Evolutionary conservation across 179 eudicot genomes (phyloP), one percentile per base, ranked within the genome.

Genomic region (Heliamphora pulchella): DNA sequence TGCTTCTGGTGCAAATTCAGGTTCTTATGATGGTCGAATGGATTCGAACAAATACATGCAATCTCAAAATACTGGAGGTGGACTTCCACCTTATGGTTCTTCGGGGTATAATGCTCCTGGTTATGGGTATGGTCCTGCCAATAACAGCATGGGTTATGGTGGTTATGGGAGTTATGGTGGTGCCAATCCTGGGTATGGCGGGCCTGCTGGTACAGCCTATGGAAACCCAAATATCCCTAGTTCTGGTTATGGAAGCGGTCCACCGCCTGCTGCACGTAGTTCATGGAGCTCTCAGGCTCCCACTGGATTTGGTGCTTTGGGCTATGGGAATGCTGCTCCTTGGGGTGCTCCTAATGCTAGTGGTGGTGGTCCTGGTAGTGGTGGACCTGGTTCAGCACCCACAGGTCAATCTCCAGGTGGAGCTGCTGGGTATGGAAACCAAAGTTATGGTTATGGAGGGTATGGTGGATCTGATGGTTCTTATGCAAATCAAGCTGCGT

Each of bases 361-460:
- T n/a, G n/a, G n/a, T n/a, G n/a, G n/a, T n/a, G n/a, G n/a, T n/a
- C n/a, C 88, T 84, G 85, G 81, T 65, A 73, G 79, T 62, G 86
- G 82, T 64, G 85, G 85, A 39, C 74, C 86, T 20, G 74, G 15
- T 75, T 75, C 82, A 44, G 91, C 87, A 15, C 84, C 87, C 14
- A 14, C 55, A 65, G 77, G 64, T 74, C 64, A 9, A 3, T 39
- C 77, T 74, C 77, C 77, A 8, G 65, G 66, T 59, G 67, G 66
- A 18, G 77, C 47, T 74, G 10, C 77, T 22, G 64, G 62, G 17
- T 74, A 74, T 74, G 77, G 77, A 8, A 88, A 68, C 81, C 98
- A 94, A 82, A 91, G 89, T 80, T 94, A 94, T 87, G 98, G 96
- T 17, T 74, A 53, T 74, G 2, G 64, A 53, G 54, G 54, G 9